Evolutionary conservation across 2,329 filamentous ascomycete genomes (phyloP).

Genomic region (Fusarium citri): DNA sequence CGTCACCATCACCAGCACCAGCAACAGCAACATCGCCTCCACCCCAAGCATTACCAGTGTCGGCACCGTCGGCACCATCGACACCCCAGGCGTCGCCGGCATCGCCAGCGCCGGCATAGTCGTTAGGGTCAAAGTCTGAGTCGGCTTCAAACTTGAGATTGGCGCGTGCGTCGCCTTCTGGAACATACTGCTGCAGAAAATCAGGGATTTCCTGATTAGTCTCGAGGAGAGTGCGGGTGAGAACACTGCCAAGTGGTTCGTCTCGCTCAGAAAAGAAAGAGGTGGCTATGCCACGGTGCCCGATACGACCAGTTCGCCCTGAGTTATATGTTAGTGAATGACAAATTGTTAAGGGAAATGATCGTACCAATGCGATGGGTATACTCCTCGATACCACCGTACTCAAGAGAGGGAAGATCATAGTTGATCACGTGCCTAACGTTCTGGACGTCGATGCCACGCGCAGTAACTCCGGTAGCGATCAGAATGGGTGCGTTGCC

Average conservation of each 20-base stretch:
- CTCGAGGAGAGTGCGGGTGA: slow-evolving; percentile 87
- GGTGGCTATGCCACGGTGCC: slow-evolving; percentile 84
- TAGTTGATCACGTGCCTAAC: slow-evolving; percentile 95
- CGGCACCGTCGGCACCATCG: neutral
- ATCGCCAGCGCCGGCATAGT: slow-evolving; percentile 46
- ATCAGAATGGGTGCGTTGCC: slow-evolving; percentile 83
- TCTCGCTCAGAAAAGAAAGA: slow-evolving; percentile 90
- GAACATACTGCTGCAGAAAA: slow-evolving; percentile 76
- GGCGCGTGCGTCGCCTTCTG: slow-evolving; percentile 62
- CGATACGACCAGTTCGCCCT: slow-evolving; percentile 95
- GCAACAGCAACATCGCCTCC: neutral
- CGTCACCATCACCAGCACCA: neutral
- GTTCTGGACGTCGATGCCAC: slow-evolving; percentile 88
- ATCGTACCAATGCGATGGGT: slow-evolving; percentile 88
- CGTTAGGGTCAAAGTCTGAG: slow-evolving; percentile 62
- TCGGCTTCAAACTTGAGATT: slow-evolving; percentile 68
- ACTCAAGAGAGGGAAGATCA: slow-evolving; percentile 77
- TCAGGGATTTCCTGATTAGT: slow-evolving; percentile 82
- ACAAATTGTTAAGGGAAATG: neutral
- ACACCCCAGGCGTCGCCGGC: slow-evolving; percentile 35
- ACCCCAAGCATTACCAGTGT: slow-evolving; percentile 17
- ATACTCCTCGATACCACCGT: slow-evolving; percentile 95
- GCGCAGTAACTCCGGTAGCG: slow-evolving; percentile 86
- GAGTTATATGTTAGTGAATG: slow-evolving; percentile 9
- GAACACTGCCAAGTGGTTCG: slow-evolving; percentile 74